Evolutionary conservation across 192 early-diverging fungal species (phyloP).

Genomic region (Umbelopsis sp.): DNA sequence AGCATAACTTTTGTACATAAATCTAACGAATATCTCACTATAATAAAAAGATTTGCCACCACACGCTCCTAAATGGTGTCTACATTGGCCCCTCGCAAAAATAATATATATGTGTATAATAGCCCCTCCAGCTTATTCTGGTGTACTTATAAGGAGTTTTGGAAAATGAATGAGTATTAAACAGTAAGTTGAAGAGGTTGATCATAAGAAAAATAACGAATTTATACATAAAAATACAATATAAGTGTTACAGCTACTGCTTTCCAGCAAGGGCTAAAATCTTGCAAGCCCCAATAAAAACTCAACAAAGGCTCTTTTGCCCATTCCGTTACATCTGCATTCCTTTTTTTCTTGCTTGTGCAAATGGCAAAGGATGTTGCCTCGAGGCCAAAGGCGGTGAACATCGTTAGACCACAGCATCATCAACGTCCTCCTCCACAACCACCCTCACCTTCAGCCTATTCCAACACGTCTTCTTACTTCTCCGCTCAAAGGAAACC

Average conservation of each 20-base stretch:
- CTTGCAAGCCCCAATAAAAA: slow-evolving; percentile 1
- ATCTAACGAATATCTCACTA: not conserved
- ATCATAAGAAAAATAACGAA: not conserved
- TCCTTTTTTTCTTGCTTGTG: slow-evolving; percentile 9
- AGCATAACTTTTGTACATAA: not conserved
- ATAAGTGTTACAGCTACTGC: not conserved
- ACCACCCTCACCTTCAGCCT: slow-evolving; percentile 12
- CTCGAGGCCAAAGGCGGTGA: slow-evolving; percentile 34
- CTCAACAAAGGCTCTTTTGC: not conserved
- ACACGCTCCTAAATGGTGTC: not conserved
- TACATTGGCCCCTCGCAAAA: not conserved
- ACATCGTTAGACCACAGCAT: slow-evolving; percentile 30
- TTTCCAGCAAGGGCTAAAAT: slow-evolving; percentile 1
- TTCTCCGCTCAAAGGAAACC: slow-evolving; percentile 19
- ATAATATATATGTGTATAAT: too few relatives aligned
- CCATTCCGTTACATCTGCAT: not conserved
- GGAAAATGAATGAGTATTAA: too few relatives aligned
- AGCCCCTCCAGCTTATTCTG: too few relatives aligned
- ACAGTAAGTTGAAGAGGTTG: too few relatives aligned
- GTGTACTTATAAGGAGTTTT: too few relatives aligned
- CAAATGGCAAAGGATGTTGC: slow-evolving; percentile 19
- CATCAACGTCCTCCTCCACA: slow-evolving; percentile 10
- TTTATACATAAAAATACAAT: not conserved
- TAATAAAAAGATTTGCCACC: slow-evolving; percentile 13
- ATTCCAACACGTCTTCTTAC: slow-evolving; percentile 13